These are phyloP conservation scores for Thelonectria rubi DNA, from an alignment of 2,329 filamentous ascomycete genomes.

Conservation along the genomic window DNA sequence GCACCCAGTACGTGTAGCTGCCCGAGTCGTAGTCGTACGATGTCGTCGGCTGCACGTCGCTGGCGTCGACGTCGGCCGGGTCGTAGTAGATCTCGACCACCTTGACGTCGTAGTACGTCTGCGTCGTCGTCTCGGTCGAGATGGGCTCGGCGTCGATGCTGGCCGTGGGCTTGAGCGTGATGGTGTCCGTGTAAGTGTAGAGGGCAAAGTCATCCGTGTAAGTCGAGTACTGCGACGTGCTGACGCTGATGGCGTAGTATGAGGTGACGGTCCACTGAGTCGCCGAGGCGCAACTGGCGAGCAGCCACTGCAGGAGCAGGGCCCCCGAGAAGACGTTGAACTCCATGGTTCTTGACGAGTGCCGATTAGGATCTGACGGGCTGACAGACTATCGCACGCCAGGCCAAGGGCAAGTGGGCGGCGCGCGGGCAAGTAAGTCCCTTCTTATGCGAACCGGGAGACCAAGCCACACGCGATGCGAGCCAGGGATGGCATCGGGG, in stretches of 20 bases:
- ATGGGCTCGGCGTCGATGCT: conserved; percentile 13
- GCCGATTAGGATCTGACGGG: conserved; percentile 1
- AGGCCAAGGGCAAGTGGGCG: background rate
- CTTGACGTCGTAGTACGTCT: conserved; percentile 30
- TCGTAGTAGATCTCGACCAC: conserved; percentile 29
- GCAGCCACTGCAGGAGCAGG: conserved; percentile 13
- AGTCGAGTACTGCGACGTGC: conserved; percentile 16
- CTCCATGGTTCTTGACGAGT: conserved; percentile 4
- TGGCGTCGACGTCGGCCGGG: conserved; percentile 16
- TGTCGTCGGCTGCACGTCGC: conserved; percentile 21
- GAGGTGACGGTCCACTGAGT: conserved; percentile 32
- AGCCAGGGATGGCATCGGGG: background rate
- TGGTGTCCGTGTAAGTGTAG: conserved; percentile 14
- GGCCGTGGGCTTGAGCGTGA: conserved; percentile 27
- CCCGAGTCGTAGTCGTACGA: conserved; percentile 13
- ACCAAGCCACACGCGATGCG: background rate
- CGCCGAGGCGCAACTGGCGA: conserved; percentile 5
- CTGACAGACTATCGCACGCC: background rate
- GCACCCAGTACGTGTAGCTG: conserved; percentile 28
- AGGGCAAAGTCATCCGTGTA: conserved; percentile 18
- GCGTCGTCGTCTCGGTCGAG: conserved; percentile 15
- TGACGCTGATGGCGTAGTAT: conserved; percentile 25
- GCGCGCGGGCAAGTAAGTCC: background rate
- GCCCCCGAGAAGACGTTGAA: conserved; percentile 3
- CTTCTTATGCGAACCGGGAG: background rate